Base-by-base conservation (phyloP, 495 filamentous ascomycete genomes). In the Talaromyces adpressus region DNA sequence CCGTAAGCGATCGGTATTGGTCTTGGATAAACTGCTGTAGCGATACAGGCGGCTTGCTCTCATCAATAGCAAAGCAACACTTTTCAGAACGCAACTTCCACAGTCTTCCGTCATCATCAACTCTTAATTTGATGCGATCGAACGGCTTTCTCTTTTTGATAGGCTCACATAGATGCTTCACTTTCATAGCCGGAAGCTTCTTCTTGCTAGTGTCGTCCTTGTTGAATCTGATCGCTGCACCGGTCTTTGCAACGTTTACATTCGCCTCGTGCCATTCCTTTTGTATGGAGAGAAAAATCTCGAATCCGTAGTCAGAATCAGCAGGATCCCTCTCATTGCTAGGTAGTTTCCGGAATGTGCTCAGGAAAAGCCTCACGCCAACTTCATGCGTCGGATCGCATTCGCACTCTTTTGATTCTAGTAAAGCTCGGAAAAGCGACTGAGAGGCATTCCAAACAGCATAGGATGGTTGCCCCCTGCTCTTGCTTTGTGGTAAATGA, bases 1-100 rank as follows among this genome's bases (percentile, higher is more conserved):
- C 57, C 14, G 30, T 36, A 6, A 59, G 32, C 11, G 12, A 59
- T 34, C 27, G 57, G n/a, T 36, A 39, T 39, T 45, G 32, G 16
- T 59, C 39, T 59, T 59, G 57, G 57, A 59, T 59, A 45, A 59
- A 59, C 39, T 39, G 57, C 27, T 34, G 57, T 36, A 59, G 20
- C 9, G 52, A 54, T 29, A 59, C 27, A 20, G 57, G 57, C 32
- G 25, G 18, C 39, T 59, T 36, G 6, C 20, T 59, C 14, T 36
- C 39, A 29, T 59, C 57, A 59, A 54, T 54, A 23, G 23, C 23
- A 54, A 23, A 54, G 52, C 22, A 54, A 29, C 52, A 41, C 57
- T 59, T 59, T 39, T 59, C 57, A 4, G 57, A 45, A 4, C 27
- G 57, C 57, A 59, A 23, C n/a, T 59, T 59, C 57, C 57, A 59